Percentiles rank a stretch among this genome's conserved stretches.
Evolutionary conservation across 1,284 basidiomycete species (phyloP).

Genomic region (Leccinum glutinopallens): DNA sequence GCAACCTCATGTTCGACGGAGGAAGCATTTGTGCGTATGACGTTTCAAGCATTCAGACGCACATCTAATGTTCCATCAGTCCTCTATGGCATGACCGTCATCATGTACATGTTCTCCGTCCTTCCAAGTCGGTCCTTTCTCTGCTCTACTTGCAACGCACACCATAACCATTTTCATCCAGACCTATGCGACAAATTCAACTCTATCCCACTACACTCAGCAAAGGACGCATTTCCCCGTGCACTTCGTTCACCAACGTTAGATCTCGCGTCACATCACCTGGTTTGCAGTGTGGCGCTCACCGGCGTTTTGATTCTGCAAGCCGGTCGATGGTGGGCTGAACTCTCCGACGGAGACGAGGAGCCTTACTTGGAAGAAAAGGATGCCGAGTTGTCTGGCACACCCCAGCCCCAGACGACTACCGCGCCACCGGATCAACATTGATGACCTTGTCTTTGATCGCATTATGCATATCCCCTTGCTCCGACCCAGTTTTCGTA

Average conservation of each 20-base stretch:
- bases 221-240: slow-evolving; percentile 53
- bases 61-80: slow-evolving; percentile 46
- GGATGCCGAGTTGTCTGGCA: slow-evolving; percentile 18
- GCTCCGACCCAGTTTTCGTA: slow-evolving; percentile 3
- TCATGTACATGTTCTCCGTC: slow-evolving; percentile 71
- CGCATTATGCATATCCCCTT: background rate
- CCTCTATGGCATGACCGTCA: slow-evolving; percentile 66
- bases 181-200: slow-evolving; percentile 60
- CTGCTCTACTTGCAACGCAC: slow-evolving; percentile 5
- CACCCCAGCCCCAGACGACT: slow-evolving; percentile 10
- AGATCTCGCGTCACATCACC: slow-evolving; percentile 77
- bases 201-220: slow-evolving; percentile 49
- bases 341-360: slow-evolving; percentile 58
- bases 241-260: slow-evolving; percentile 61
- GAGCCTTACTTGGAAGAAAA: slow-evolving; percentile 40
- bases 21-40: slow-evolving; percentile 71
- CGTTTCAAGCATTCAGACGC: background rate
- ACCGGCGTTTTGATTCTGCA: slow-evolving; percentile 79
- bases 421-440: slow-evolving; percentile 11
- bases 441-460: slow-evolving; percentile 15
- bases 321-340: slow-evolving; percentile 80
- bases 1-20: slow-evolving; percentile 86
- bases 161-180: slow-evolving; percentile 29
- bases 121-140: slow-evolving; percentile 63
- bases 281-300: slow-evolving; percentile 80